Conservation (phyloP, 441 rosid species). For the Erodium trifolium region DNA sequence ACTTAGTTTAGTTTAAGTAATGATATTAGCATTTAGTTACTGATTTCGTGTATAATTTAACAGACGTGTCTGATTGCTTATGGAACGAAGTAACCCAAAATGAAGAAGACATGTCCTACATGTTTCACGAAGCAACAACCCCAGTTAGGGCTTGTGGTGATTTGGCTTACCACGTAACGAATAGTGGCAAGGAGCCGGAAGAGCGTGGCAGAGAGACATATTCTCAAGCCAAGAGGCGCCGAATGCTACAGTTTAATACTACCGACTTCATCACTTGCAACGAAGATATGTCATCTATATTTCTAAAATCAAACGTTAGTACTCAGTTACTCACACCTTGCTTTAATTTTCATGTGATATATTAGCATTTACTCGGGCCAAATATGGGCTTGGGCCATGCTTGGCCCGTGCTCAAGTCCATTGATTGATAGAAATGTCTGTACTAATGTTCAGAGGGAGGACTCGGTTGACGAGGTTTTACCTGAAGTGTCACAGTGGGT, state of each 20-base stretch:
- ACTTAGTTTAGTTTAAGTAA: background rate
- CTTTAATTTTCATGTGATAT: background rate
- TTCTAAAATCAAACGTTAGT: constrained; percentile 6
- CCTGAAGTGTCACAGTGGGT: constrained; percentile 45
- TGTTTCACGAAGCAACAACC: background rate
- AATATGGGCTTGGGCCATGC: background rate
- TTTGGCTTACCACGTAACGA: background rate
- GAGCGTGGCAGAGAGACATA: background rate
- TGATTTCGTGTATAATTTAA: background rate
- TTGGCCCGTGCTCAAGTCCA: too few relatives aligned
- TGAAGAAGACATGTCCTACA: background rate
- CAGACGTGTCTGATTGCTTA: background rate
- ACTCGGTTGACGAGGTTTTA: constrained; percentile 42
- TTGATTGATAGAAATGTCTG: too few relatives aligned
- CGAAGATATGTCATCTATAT: background rate
- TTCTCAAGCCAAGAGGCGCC: constrained; percentile 5
- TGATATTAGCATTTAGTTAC: background rate
- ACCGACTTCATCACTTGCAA: background rate
- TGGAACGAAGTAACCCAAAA: background rate
- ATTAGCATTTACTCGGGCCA: too few relatives aligned
- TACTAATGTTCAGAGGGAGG: constrained; percentile 37
- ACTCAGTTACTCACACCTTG: background rate
- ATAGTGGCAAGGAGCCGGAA: background rate
- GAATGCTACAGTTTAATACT: background rate
- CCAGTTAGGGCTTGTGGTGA: background rate